phyloP scores from a whole-genome alignment of 2,329 filamentous ascomycete genomes.

The Ophiostoma australiae region DNA sequence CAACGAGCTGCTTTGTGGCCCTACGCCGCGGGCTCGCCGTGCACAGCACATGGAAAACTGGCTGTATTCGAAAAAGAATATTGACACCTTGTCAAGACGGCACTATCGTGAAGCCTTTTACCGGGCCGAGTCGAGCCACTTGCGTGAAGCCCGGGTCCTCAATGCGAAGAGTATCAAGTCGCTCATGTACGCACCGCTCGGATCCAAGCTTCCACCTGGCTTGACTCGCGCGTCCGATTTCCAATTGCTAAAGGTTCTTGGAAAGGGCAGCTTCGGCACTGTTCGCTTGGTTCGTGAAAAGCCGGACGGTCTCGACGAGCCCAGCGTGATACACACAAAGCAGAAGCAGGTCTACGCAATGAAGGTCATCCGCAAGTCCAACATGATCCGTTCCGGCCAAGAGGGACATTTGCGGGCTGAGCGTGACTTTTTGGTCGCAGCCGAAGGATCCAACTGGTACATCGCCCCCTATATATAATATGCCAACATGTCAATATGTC shows the following conservation, averaged over 20 bases:
- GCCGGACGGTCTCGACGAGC: slow-evolving; percentile 8
- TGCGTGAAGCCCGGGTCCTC: slow-evolving; percentile 67
- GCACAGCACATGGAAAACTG: slow-evolving; percentile 58
- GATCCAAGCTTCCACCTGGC: neutral
- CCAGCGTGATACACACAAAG: slow-evolving; percentile 1
- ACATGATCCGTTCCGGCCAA: slow-evolving; percentile 86
- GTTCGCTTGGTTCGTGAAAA: slow-evolving; percentile 78
- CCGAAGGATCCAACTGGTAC: slow-evolving; percentile 77
- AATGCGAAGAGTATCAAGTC: slow-evolving; percentile 43
- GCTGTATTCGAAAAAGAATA: slow-evolving; percentile 51
- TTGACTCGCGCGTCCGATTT: slow-evolving; percentile 51
- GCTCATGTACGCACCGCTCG: neutral
- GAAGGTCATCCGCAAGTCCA: slow-evolving; percentile 93
- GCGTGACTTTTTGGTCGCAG: slow-evolving; percentile 83
- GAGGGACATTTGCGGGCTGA: slow-evolving; percentile 90
- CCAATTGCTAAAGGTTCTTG: slow-evolving; percentile 73
- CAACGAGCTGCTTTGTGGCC: slow-evolving; percentile 58
- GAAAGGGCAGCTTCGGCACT: slow-evolving; percentile 91
- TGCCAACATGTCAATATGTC: neutral
- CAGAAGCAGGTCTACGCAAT: slow-evolving; percentile 74
- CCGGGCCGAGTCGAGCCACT: slow-evolving; percentile 64
- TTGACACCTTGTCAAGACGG: slow-evolving; percentile 52
- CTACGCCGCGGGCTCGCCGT: slow-evolving; percentile 57
- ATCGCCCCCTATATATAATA: slow-evolving; percentile 28
- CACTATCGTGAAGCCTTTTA: slow-evolving; percentile 55